phyloP scores from a whole-genome alignment of 306 rosid species.

The Quercus engelmannii region DNA sequence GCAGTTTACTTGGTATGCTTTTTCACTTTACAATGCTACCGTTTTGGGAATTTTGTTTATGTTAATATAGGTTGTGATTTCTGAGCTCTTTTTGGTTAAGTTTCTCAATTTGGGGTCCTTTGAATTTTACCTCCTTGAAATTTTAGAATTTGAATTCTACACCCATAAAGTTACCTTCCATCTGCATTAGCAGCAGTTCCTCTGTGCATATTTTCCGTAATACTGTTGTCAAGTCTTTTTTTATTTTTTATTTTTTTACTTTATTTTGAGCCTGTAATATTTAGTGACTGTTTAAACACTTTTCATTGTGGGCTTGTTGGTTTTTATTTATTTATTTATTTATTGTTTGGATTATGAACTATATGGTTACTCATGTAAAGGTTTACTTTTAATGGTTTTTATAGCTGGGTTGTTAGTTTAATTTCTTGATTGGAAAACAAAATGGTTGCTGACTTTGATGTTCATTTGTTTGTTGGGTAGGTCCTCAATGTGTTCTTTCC shows the following conservation, averaged over 20 bases:
- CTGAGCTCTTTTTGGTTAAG: not conserved
- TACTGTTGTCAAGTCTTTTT: not conserved
- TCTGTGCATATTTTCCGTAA: not conserved
- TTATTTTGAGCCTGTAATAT: not conserved
- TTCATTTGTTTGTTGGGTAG: slow-evolving; percentile 41
- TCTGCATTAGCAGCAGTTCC: too few relatives aligned
- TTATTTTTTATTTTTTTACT: not conserved
- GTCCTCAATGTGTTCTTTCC: slow-evolving; percentile 84
- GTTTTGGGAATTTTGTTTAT: not conserved
- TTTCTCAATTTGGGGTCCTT: not conserved
- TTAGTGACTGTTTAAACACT: not conserved
- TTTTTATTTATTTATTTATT: too few relatives aligned
- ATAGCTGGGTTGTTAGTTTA: too few relatives aligned
- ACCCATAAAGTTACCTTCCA: too few relatives aligned
- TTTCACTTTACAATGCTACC: not conserved
- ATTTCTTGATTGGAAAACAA: not conserved
- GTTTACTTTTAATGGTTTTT: too few relatives aligned
- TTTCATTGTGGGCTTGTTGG: not conserved
- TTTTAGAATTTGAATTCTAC: too few relatives aligned
- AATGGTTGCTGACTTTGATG: not conserved
- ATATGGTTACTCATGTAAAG: too few relatives aligned
- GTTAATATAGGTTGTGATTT: not conserved
- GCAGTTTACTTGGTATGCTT: slow-evolving; percentile 67
- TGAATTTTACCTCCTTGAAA: too few relatives aligned
- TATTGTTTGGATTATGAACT: too few relatives aligned